Conservation (phyloP, 2,329 filamentous ascomycete genomes). For the Lachnellula occidentalis region DNA sequence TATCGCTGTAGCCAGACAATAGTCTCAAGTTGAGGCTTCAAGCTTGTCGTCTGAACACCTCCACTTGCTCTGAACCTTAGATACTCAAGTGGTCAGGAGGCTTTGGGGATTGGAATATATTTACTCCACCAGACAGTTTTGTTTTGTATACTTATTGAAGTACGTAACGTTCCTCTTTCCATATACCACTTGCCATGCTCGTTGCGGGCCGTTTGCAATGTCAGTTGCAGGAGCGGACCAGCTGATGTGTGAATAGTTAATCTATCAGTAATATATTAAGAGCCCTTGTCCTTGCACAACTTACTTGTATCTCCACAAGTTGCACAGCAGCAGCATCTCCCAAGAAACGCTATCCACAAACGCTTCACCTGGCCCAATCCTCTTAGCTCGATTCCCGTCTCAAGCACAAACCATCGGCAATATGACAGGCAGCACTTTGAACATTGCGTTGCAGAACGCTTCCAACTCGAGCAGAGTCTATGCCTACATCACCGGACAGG, state of each 20-base stretch:
- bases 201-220: neutral
- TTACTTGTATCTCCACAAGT: neutral
- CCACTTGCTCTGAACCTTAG: neutral
- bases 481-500: constrained; percentile 66
- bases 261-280: neutral
- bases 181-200: neutral
- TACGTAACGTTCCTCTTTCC: neutral
- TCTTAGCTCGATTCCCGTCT: neutral
- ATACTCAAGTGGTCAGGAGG: neutral
- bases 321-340: neutral
- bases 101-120: neutral
- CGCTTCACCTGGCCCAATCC: neutral
- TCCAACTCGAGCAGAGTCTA: constrained; percentile 56
- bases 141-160: neutral
- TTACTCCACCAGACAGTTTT: neutral
- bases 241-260: neutral
- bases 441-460: constrained; percentile 60
- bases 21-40: neutral
- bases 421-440: constrained; percentile 34
- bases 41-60: neutral
- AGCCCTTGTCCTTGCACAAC: neutral
- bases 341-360: neutral
- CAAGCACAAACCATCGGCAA: neutral
- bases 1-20: neutral
- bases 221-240: neutral